These are phyloP conservation scores for Plasmodium berghei DNA, from an alignment of 169 alveolate species.

Conservation along the genomic window DNA sequence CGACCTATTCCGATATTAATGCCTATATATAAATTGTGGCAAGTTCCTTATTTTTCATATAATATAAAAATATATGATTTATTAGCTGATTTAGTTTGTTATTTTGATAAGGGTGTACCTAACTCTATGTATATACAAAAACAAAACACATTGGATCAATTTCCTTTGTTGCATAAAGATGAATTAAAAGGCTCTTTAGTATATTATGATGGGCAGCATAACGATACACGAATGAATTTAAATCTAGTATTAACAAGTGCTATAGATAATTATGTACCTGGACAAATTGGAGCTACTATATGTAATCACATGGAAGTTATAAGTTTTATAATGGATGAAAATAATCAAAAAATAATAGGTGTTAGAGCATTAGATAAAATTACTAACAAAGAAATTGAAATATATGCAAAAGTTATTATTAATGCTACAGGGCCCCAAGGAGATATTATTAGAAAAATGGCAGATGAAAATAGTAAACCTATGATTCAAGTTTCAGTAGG, in stretches of 20 bases:
- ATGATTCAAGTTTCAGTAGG: conserved; percentile 75
- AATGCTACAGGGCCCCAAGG: conserved; percentile 93
- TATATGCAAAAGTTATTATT: conserved; percentile 90
- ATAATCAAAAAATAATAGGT: conserved; percentile 88
- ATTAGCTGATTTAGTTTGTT: conserved; percentile 88
- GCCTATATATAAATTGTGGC: conserved; percentile 91
- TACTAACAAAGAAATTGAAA: conserved; percentile 86
- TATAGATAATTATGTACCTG: conserved; percentile 87
- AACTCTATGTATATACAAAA: conserved; percentile 81
- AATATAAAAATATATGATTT: conserved; percentile 91
- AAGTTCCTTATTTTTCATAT: conserved; percentile 90
- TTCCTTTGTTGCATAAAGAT: conserved; percentile 82
- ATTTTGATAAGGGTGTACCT: conserved; percentile 89
- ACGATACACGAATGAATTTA: conserved; percentile 92
- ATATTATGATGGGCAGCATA: conserved; percentile 94
- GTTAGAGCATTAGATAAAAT: conserved; percentile 87
- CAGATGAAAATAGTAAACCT: conserved; percentile 76
- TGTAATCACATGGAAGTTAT: conserved; percentile 91
- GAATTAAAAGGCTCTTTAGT: conserved; percentile 88
- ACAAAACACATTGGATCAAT: conserved; percentile 79
- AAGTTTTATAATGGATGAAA: conserved; percentile 83
- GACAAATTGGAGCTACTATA: conserved; percentile 90
- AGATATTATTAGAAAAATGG: conserved; percentile 83
- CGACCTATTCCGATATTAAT: conserved; percentile 89
- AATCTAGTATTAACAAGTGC: conserved; percentile 91